Base-by-base conservation (phyloP, 441 rosid genomes). In the Erodium chrysanthum region DNA sequence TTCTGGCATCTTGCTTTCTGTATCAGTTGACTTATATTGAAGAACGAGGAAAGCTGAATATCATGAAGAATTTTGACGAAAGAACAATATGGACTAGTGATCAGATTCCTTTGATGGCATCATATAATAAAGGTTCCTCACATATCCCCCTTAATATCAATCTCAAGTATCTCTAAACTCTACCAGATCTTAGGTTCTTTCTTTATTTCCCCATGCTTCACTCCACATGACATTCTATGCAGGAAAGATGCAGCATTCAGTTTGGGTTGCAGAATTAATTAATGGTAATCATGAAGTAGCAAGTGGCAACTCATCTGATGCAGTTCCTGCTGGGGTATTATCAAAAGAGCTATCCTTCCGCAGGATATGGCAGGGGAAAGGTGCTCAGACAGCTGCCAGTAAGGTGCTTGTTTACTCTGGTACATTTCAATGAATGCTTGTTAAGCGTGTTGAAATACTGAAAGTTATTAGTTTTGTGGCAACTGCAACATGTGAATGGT, bases 241-340 rank as follows among this genome's bases (percentile, higher is more conserved):
- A 94, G 99, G 90, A 78, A 90, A 88, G 87, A 81, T 86, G 91
- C 99, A 94, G 63, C 99, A 91, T 77, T 88, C 99, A 27, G 80
- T 94, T 75, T 94, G 97, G 97, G 89, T 82, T 71, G 89, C 81
- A 70, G 96, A 94, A 85, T 71, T 78, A 60, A 72, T 79, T 73
- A 85, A 84, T 76, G 83, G 91, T 20, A 85, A 73, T 71, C 75
- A 70, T 67, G 91, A 87, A 78, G 86, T 74, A 73, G 81, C 69
- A 75, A 71, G 76, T 64, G 64, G 75, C 64, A 73, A 79, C 78
- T 70, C 77, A 56, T 74, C 67, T 50, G 82, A 88, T 67, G 71
- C 73, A 64, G 78, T 82, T 77, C 88, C 94, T 63, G 75, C 79
- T 68, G 70, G 83, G 68, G 78, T 86, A 68, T 70, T 77, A 21